Conservation (phyloP, 805 yeast species). For the Saccharomyces jurei region DNA sequence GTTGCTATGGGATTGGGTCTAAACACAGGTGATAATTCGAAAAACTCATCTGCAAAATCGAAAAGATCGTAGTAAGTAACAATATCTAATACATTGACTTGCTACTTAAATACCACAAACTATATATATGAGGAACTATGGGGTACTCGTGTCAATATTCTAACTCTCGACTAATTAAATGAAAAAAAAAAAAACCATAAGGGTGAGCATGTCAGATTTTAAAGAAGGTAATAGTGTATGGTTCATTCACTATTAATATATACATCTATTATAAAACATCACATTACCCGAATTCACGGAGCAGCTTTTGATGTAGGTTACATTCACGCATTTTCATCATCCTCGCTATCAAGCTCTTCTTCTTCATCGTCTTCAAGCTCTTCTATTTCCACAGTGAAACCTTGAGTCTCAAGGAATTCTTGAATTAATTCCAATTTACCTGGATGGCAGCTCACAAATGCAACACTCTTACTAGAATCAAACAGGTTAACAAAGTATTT, state of each 20-base stretch:
- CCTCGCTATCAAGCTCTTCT: constrained; percentile 23
- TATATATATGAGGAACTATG: not conserved
- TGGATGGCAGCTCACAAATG: constrained; percentile 72
- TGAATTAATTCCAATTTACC: constrained; percentile 43
- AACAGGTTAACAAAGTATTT: constrained; percentile 63
- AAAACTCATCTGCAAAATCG: not conserved
- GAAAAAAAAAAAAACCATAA: not conserved
- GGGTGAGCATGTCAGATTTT: not conserved
- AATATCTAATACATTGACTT: not conserved
- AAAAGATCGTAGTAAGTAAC: not conserved
- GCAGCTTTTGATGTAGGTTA: not conserved
- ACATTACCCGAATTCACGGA: not conserved
- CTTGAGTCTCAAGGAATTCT: constrained; percentile 41
- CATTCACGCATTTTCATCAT: constrained; percentile 3
- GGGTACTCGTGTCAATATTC: not conserved
- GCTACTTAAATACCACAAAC: not conserved
- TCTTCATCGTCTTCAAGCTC: constrained; percentile 38
- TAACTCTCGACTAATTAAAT: not conserved
- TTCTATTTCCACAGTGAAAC: constrained; percentile 55
- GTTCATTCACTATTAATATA: too few relatives aligned
- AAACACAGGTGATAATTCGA: not conserved
- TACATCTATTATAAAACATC: too few relatives aligned
- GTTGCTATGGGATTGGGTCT: not conserved
- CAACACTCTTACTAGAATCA: constrained; percentile 42
- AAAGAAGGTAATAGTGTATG: not conserved